A percentile compares a stretch with the other conserved stretches of the same genome.
Conservation (phyloP, 108 stramenopile species). For the Cyclotella baltica region DNA sequence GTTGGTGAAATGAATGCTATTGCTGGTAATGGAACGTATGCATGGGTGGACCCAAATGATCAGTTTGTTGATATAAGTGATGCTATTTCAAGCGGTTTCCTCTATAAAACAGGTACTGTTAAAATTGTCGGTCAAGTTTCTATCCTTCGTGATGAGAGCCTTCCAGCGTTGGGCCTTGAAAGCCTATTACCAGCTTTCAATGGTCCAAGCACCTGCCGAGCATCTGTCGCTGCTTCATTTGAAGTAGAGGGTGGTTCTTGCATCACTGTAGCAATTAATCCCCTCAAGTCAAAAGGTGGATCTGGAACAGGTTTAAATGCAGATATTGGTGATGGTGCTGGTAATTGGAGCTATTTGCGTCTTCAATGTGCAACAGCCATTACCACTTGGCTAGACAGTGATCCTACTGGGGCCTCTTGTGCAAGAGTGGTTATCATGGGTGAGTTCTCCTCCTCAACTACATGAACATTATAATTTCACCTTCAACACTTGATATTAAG, state of each 20-base stretch:
- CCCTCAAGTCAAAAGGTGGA: conserved; percentile 54
- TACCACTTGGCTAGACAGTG: conserved; percentile 32
- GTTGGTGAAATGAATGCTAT: conserved; percentile 32
- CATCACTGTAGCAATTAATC: conserved; percentile 49
- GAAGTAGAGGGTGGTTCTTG: neutral
- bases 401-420: conserved; percentile 37
- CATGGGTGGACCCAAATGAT: conserved; percentile 34
- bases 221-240: conserved; percentile 33
- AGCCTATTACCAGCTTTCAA: neutral
- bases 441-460: too few relatives aligned
- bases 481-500: too few relatives aligned
- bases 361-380: conserved; percentile 33
- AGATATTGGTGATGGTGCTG: conserved; percentile 43
- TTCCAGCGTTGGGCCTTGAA: conserved; percentile 1
- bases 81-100: conserved; percentile 48
- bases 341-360: conserved; percentile 41
- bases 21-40: conserved; percentile 5
- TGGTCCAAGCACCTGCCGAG: conserved; percentile 19
- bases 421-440: conserved; percentile 1
- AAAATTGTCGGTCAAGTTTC: conserved; percentile 13
- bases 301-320: conserved; percentile 26
- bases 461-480: too few relatives aligned
- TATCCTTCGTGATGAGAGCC: conserved; percentile 4
- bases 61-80: conserved; percentile 33
- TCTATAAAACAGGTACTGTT: conserved; percentile 27